A percentile compares a stretch with the other conserved stretches of the same genome.
Evolutionary conservation across 768 basidiomycete genomes (phyloP).

Genomic region (Suillus spraguei): DNA sequence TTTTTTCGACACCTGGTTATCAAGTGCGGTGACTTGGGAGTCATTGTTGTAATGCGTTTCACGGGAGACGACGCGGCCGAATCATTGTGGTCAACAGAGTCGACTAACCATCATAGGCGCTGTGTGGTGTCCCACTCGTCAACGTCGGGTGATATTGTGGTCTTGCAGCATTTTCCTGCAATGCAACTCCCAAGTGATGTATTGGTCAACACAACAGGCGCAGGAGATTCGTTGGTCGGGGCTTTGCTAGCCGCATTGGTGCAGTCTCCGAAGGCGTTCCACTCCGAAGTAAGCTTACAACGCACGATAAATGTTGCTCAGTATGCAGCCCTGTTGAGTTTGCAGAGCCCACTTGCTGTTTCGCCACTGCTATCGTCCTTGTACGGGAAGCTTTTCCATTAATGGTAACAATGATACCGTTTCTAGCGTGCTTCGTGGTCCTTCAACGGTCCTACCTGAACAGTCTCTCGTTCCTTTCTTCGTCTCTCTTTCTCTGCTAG

Average conservation of each 20-base stretch:
- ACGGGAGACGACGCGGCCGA: constrained; percentile 38
- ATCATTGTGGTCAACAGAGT: constrained; percentile 54
- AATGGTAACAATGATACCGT: neutral
- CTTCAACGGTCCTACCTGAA: constrained; percentile 61
- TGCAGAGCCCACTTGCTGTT: constrained; percentile 61
- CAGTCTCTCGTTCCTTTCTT: constrained; percentile 54
- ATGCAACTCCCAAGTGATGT: constrained; percentile 37
- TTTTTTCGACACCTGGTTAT: constrained; percentile 84
- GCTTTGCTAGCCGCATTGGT: constrained; percentile 72
- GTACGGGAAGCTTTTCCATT: constrained; percentile 1
- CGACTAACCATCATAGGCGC: constrained; percentile 48
- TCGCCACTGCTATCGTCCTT: constrained; percentile 58
- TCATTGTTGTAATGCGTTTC: constrained; percentile 63
- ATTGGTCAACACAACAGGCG: constrained; percentile 82
- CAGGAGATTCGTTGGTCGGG: constrained; percentile 90
- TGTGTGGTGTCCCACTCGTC: constrained; percentile 54
- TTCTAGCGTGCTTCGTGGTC: constrained; percentile 12
- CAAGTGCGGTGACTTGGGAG: constrained; percentile 79
- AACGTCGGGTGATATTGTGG: constrained; percentile 47
- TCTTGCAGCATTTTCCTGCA: constrained; percentile 77
- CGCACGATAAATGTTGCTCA: constrained; percentile 59
- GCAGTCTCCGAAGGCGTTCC: constrained; percentile 44
- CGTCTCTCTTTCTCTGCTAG: constrained; percentile 47
- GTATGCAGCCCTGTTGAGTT: constrained; percentile 59
- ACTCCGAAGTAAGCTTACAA: constrained; percentile 46